Evolutionary conservation across 73 alveolate species (phyloP).

Genomic region (Breviolum minutum): DNA sequence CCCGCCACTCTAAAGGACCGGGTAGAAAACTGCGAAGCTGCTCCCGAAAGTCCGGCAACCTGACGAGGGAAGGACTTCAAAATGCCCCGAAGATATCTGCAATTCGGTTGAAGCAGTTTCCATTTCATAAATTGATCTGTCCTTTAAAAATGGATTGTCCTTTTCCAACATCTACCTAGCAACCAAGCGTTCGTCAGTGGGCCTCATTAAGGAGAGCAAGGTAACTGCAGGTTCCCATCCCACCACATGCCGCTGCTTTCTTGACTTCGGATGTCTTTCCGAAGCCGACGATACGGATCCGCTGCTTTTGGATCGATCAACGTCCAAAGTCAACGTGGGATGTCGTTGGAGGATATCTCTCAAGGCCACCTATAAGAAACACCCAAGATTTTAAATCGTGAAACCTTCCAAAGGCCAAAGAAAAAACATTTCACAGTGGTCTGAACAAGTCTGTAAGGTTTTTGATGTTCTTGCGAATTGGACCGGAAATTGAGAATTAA

Average conservation of each 20-base stretch:
- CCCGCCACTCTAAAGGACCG: conserved; percentile 90
- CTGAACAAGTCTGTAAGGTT: too few relatives aligned
- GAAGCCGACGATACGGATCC: neutral
- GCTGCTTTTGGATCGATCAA: neutral
- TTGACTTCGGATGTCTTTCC: neutral
- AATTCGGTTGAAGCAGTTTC: neutral
- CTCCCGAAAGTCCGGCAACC: conserved; percentile 39
- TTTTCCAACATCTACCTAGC: too few relatives aligned
- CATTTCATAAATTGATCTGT: too few relatives aligned
- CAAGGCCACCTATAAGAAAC: neutral
- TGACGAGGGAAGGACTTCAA: neutral
- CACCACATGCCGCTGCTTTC: neutral
- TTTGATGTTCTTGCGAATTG: too few relatives aligned
- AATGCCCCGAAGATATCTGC: neutral
- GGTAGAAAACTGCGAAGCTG: neutral
- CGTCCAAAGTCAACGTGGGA: conserved; percentile 9
- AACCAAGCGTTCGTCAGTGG: neutral
- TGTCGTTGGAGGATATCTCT: neutral
- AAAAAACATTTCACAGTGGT: neutral
- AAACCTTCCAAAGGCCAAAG: neutral
- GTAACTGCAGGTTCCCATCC: neutral
- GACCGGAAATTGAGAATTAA: too few relatives aligned
- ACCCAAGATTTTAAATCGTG: neutral
- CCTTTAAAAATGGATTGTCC: too few relatives aligned
- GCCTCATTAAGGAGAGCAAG: neutral